Conservation (phyloP, 495 filamentous ascomycete species). For the Clavariopsis aquatica region DNA sequence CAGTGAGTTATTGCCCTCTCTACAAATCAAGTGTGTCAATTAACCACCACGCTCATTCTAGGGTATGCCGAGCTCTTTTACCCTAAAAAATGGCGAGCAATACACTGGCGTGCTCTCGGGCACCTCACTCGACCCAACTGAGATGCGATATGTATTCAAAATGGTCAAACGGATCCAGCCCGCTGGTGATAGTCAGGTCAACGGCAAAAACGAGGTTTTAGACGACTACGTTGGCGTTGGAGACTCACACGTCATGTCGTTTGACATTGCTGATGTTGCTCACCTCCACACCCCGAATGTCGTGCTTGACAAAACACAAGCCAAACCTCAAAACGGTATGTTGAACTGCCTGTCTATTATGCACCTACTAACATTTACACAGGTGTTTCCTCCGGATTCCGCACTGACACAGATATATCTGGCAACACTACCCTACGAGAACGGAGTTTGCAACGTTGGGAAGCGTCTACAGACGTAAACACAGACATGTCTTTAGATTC, state of each 20-base stretch:
- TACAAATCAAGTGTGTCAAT: neutral
- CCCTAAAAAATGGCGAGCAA: constrained; percentile 68
- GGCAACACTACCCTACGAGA: constrained; percentile 67
- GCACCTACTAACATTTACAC: constrained; percentile 2
- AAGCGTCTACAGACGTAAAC: constrained; percentile 61
- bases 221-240: constrained; percentile 61
- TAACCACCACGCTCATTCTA: constrained; percentile 43
- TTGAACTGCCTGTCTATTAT: constrained; percentile 1
- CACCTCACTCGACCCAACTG: constrained; percentile 57
- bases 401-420: constrained; percentile 87
- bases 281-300: constrained; percentile 66
- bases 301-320: constrained; percentile 50
- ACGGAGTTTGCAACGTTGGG: constrained; percentile 81
- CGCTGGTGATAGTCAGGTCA: constrained; percentile 53
- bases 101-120: constrained; percentile 72
- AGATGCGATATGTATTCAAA: constrained; percentile 70
- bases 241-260: constrained; percentile 71
- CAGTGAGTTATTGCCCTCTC: constrained; percentile 53
- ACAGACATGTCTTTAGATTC: constrained; percentile 71
- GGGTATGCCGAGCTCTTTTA: constrained; percentile 69
- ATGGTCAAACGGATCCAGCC: constrained; percentile 72
- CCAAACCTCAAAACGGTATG: constrained; percentile 73
- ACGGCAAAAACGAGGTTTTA: constrained; percentile 55
- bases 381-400: constrained; percentile 64
- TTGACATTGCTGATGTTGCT: constrained; percentile 74